Evolutionary conservation across 495 filamentous ascomycete genomes (phyloP), one percentile per base, ranked within the genome.

Genomic region (Bacidia gigantensis): DNA sequence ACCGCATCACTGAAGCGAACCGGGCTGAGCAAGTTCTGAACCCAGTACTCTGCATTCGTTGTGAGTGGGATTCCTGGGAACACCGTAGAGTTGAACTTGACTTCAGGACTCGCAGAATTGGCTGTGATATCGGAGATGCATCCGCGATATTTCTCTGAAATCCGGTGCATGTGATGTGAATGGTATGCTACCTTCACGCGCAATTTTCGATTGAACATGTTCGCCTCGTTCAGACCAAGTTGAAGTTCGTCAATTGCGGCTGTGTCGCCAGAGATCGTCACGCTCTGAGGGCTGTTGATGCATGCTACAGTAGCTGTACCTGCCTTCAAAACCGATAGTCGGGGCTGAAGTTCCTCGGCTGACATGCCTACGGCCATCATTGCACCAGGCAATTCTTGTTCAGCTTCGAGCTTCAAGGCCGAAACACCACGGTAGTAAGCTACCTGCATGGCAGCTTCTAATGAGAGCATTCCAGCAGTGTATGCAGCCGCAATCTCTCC

Each of bases 401-500:
- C 10, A 20, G 23, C 3, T 29, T 25, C 11, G 1, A 51, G 11
- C 24, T 47, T 44, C 3, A n/a, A 25, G 29, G 56, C 54, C 2
- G 53, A 46, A 26, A 49, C 53, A 11, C 66, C 67, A 11, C 67
- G 66, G 21, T 54, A 60, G 14, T 65, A 68, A 3, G 65, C 62
- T 14, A 61, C 48, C 22, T n/a, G 43, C 49, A 62, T 50, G 1
- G 62, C 59, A 20, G 49, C 48, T 46, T 50, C 46, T 3, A 51
- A 43, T 3, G 47, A 41, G 1, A 79, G 48, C 11, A 62, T 63
- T 9, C 72, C 77, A n/a, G 74, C 69, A 14, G 72, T 69, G 52
- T 76, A 77, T 0, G 76, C 76, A 9, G 75, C 75, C 7, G 71
- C 73, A 23, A 80, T 78, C 57, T 80, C 76, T 14, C 76, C 75